Evolutionary conservation across 2,329 filamentous ascomycete genomes (phyloP).

Genomic region (Cryphonectria carpinicola): DNA sequence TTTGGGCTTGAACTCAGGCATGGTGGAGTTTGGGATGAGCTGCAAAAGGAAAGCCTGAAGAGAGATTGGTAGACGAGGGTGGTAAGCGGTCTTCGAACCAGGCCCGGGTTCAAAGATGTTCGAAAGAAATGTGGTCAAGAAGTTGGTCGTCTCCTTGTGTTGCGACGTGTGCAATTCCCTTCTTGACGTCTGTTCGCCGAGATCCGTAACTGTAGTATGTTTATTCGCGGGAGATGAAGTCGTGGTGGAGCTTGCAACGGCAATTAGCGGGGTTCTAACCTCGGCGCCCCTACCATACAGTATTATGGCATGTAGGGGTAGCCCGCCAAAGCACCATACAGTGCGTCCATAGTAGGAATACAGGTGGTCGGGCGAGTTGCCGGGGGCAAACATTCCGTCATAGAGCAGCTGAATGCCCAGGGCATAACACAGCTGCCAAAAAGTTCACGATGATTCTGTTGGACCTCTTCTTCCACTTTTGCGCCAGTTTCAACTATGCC

Average conservation of each 20-base stretch:
- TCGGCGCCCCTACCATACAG: background rate
- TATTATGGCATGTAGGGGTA: background rate
- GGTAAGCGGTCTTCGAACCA: background rate
- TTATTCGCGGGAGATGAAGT: background rate
- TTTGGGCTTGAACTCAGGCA: conserved; percentile 79
- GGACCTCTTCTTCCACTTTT: background rate
- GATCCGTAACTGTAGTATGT: background rate
- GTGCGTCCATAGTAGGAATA: too few relatives aligned
- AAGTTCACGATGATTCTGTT: conserved; percentile 7
- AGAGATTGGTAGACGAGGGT: background rate
- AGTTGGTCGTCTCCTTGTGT: background rate
- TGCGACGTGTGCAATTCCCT: background rate
- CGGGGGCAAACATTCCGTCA: conserved; percentile 17
- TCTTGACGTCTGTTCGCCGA: background rate
- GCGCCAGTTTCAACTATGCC: background rate
- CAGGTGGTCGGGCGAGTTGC: background rate
- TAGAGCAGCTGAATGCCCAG: conserved; percentile 2
- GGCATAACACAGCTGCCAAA: conserved; percentile 12
- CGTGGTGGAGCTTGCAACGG: background rate
- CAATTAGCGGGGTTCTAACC: background rate
- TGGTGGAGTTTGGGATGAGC: conserved; percentile 38
- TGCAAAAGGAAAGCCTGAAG: background rate
- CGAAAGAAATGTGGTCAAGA: background rate
- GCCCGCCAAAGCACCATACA: background rate
- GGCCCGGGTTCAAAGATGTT: background rate